Base-by-base conservation (phyloP, 257 asterid species). In the Ligustrum vulgare region DNA sequence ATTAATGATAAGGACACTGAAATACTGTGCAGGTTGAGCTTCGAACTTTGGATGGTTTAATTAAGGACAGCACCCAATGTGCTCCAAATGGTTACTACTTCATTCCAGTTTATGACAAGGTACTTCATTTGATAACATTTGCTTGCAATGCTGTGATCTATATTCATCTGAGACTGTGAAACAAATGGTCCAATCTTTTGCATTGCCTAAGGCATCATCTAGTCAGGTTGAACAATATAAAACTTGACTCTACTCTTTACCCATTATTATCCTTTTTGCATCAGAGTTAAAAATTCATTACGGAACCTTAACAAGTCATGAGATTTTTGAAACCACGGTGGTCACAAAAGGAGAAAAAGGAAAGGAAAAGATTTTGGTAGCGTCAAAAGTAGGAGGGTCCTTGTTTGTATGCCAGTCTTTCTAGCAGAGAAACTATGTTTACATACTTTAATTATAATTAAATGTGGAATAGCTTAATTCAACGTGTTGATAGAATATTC, bases 61-160 rank as follows among this genome's bases (percentile, higher is more conserved):
- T 94, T 72, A 94, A 94, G 85, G 98, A 94, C 51, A 86, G 89
- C 77, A 91, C 98, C 1, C 98, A 92, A 58, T 94, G 98, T 80
- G 98, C 98, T 83, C 98, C 98, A 56, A 94, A 94, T 83, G 98
- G 98, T 79, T 94, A 94, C 90, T 94, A 94, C 88, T 94, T 94
- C 80, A 89, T 94, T 73, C 98, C 98, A 34, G 97, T 94, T 77
- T 92, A 94, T 71, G 98, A 94, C 85, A 94, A 94, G 98, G 98
- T 92, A 77, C 54, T 71, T 23, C 36, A 39, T 25, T 13, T 1
- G 49, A 45, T 72, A 49, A 18, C 25, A 65, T 28, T 25, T 51
- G 11, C 39, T 45, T 65, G 56, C 25, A 60, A 54, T 72, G 69
- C 64, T 45, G 16, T 35, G 63, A 8, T 2, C 5, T 54, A 18